Base-by-base conservation (phyloP, 306 rosid species). In the Cercis canadensis region DNA sequence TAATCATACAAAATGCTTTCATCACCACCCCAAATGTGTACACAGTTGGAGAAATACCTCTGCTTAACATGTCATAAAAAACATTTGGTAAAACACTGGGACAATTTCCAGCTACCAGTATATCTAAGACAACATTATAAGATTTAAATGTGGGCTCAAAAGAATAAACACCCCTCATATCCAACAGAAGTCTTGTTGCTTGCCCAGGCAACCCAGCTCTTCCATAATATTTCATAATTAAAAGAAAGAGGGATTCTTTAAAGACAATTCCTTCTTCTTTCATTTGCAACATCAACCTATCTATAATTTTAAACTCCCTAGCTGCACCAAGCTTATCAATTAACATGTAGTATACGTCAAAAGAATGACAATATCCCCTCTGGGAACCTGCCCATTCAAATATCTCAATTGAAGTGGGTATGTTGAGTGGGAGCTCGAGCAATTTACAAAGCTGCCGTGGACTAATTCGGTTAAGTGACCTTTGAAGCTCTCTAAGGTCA, bases 61-160 rank as follows among this genome's bases (percentile, higher is more conserved):
- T 87, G 70, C 70, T 87, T 85, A 94, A 70, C 98, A 94, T 94
- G 74, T 89, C 95, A 82, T 90, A 87, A 72, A 83, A 94, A 67
- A 94, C 90, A 86, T 89, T 90, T 0, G 88, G 78, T 12, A 87
- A 96, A 1, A 83, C 88, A 65, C 59, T 62, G 5, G 92, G 87
- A 67, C 97, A 94, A 75, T 89, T 73, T 58, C 96, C 89, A 24
- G 83, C 71, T 65, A 94, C 86, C 60, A 90, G 75, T 73, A 90
- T 69, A 3, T 87, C 90, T 75, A 93, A 72, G 44, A 84, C 97
- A 80, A 86, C 96, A 83, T 94, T 87, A 51, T 90, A 94, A 6
- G 98, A 89, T 46, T 78, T 80, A 63, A 82, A 94, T 7, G 88
- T 89, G 1, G 97, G 96, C 17, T 86, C 76, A 80, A 82, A 86